These are phyloP conservation scores for Otatea glauca DNA, from an alignment of 176 grass and related monocot species.

Conservation along the genomic window DNA sequence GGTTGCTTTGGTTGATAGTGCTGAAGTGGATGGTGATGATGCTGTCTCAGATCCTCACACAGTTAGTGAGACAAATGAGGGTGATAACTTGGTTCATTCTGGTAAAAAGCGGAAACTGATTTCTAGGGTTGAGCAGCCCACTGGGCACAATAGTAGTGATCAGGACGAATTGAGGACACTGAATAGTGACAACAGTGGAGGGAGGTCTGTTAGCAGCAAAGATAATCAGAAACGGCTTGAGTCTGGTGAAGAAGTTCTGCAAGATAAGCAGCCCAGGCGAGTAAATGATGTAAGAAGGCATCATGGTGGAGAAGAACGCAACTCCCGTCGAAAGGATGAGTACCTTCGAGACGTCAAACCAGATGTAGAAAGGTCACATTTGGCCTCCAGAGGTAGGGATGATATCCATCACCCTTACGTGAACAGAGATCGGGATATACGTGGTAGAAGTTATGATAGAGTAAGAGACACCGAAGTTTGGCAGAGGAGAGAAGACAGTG, in stretches of 20 bases:
- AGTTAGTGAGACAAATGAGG: conserved; percentile 54
- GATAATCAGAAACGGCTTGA: conserved; percentile 60
- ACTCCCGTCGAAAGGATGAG: conserved; percentile 50
- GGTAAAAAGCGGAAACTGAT: conserved; percentile 51
- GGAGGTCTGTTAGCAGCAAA: conserved; percentile 75
- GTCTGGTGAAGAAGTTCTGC: conserved; percentile 73
- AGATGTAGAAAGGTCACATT: conserved; percentile 52
- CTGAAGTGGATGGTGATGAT: conserved; percentile 70
- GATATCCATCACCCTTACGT: conserved; percentile 53
- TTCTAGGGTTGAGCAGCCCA: conserved; percentile 58
- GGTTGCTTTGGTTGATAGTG: conserved; percentile 65
- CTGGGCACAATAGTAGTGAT: conserved; percentile 48
- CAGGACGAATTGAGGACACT: conserved; percentile 50
- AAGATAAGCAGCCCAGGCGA: conserved; percentile 55
- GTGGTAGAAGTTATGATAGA: conserved; percentile 84
- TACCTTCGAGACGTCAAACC: conserved; percentile 44
- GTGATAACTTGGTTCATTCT: conserved; percentile 52
- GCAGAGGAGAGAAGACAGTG: conserved; percentile 73
- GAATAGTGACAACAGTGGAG: conserved; percentile 73
- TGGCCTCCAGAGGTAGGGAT: conserved; percentile 61
- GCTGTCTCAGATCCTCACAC: conserved; percentile 60
- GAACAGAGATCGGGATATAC: conserved; percentile 61
- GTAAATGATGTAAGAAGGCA: conserved; percentile 53
- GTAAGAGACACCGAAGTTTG: conserved; percentile 59
- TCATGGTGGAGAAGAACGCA: conserved; percentile 61